Conservation (phyloP, 768 basidiomycete genomes). For the Rhodotorula babjevae region DNA sequence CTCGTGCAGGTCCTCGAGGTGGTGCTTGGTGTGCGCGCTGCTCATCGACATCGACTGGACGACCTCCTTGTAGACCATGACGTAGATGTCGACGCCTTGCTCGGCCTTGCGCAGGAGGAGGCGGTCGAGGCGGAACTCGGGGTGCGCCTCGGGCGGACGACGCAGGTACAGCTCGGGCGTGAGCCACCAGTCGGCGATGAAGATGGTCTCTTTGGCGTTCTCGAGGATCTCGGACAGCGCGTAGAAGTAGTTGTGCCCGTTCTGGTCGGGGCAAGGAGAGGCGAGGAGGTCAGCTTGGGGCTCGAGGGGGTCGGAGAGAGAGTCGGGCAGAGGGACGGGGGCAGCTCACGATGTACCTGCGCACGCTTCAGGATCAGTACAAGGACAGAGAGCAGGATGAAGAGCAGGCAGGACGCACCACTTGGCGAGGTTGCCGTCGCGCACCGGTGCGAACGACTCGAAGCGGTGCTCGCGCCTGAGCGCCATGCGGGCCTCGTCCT, state of each 20-base stretch:
- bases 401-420: conserved; percentile 55
- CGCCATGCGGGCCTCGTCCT: conserved; percentile 52
- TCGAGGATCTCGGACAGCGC: conserved; percentile 66
- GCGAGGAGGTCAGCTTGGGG: no score
- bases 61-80: conserved; percentile 82
- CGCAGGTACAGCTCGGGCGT: conserved; percentile 91
- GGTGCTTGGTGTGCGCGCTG: conserved; percentile 52
- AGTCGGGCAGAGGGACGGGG: not conserved
- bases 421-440: conserved; percentile 69
- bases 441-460: conserved; percentile 70
- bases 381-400: not conserved
- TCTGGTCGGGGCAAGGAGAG: conserved; percentile 34
- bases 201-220: conserved; percentile 65
- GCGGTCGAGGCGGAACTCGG: conserved; percentile 83
- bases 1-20: conserved; percentile 73
- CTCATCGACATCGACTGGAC: conserved; percentile 66
- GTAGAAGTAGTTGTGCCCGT: conserved; percentile 97
- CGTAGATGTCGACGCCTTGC: conserved; percentile 83
- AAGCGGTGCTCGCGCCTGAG: conserved; percentile 80
- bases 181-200: conserved; percentile 84
- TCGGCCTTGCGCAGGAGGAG: conserved; percentile 81
- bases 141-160: conserved; percentile 76
- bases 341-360: conserved; percentile 6
- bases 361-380: not conserved
- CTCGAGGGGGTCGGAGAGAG: not conserved